Conservation (phyloP, 1,139 yeast genomes). For the Pichiaceae sp. region DNA sequence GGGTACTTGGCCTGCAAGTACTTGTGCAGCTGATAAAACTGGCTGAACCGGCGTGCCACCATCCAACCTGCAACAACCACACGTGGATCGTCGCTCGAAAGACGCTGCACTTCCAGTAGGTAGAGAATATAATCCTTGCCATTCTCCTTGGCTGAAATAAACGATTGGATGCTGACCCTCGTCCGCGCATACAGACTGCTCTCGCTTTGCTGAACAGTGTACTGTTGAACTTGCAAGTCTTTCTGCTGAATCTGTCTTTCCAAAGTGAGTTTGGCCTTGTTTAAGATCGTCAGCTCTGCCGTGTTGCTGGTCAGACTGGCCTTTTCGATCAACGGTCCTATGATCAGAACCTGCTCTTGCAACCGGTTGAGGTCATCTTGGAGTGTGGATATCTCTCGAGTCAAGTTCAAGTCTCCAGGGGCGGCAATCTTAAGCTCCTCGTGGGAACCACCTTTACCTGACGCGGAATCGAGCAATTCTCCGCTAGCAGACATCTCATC, state of each 20-base stretch:
- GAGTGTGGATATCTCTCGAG: slow-evolving; percentile 56
- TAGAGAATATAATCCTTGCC: slow-evolving; percentile 62
- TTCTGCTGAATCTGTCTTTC: slow-evolving; percentile 63
- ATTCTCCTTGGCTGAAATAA: slow-evolving; percentile 43
- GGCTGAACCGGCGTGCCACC: slow-evolving; percentile 81
- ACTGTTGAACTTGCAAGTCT: slow-evolving; percentile 72
- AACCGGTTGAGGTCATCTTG: slow-evolving; percentile 53
- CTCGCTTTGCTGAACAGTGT: slow-evolving; percentile 74
- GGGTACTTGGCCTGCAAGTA: slow-evolving; percentile 51
- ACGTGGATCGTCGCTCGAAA: slow-evolving; percentile 33
- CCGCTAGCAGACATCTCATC: neutral
- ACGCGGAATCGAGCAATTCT: too few relatives aligned
- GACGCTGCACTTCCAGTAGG: slow-evolving; percentile 66
- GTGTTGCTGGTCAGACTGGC: slow-evolving; percentile 78
- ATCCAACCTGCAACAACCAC: slow-evolving; percentile 74
- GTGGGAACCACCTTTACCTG: neutral
- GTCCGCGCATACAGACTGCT: slow-evolving; percentile 72
- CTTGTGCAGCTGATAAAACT: slow-evolving; percentile 65
- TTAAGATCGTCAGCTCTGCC: slow-evolving; percentile 57
- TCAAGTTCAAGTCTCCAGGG: slow-evolving; percentile 59
- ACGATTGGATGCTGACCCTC: slow-evolving; percentile 55
- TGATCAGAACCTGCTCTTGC: slow-evolving; percentile 52
- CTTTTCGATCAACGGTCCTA: slow-evolving; percentile 61
- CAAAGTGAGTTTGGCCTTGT: slow-evolving; percentile 57
- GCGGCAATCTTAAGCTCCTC: slow-evolving; percentile 38